Evolutionary conservation across 305 asterid genomes (phyloP).

Genomic region (Fraxinus platypoda): DNA sequence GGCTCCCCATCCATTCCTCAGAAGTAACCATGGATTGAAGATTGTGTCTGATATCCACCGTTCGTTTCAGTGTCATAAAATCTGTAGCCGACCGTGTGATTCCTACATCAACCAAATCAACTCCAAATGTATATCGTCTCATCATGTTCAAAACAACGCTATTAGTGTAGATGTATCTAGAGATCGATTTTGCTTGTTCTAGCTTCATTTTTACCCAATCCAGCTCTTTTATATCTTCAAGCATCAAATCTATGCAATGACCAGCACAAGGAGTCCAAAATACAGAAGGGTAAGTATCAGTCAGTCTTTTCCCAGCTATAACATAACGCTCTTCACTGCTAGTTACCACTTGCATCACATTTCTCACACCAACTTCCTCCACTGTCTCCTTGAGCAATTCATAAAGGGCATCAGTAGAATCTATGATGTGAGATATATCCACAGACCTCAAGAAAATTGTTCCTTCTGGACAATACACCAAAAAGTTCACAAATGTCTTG

Average conservation of each 20-base stretch:
- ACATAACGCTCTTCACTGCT: conserved; percentile 65
- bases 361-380: conserved; percentile 73
- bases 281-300: conserved; percentile 63
- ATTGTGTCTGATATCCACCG: conserved; percentile 65
- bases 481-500: conserved; percentile 52
- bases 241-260: conserved; percentile 70
- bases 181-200: conserved; percentile 74
- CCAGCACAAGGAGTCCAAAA: conserved; percentile 96
- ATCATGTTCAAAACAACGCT: conserved; percentile 61
- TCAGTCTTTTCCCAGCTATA: conserved; percentile 66
- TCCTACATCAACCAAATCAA: conserved; percentile 76
- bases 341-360: conserved; percentile 79
- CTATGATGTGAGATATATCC: conserved; percentile 51
- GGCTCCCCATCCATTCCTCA: conserved; percentile 87
- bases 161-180: conserved; percentile 67
- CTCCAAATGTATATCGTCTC: conserved; percentile 76
- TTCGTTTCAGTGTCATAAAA: conserved; percentile 69
- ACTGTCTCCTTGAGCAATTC: conserved; percentile 72
- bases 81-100: conserved; percentile 53
- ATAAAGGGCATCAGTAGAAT: conserved; percentile 57
- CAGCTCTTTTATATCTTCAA: conserved; percentile 61
- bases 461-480: conserved; percentile 64
- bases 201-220: conserved; percentile 54
- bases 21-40: conserved; percentile 85
- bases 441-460: conserved; percentile 68